Evolutionary conservation across 139 green algal species (phyloP).

Genomic region (Volvox reticuliferus): DNA sequence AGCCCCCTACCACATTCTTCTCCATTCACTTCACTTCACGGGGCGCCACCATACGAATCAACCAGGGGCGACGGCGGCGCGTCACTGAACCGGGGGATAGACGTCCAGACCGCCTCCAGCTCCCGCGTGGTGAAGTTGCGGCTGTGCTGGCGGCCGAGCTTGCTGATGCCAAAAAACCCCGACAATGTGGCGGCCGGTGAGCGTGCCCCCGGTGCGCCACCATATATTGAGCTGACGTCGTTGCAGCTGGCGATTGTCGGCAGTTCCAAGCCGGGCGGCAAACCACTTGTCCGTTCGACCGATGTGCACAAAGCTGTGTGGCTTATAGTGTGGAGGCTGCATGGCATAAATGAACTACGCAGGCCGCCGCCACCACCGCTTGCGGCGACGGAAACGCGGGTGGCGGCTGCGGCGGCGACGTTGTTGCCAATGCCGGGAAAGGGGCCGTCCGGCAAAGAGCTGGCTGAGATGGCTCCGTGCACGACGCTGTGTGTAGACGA

Average conservation of each 20-base stretch:
- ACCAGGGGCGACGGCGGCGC: not conserved
- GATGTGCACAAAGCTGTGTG: not conserved
- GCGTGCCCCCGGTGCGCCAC: not conserved
- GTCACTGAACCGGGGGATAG: slow-evolving; percentile 15
- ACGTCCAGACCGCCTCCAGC: slow-evolving; percentile 20
- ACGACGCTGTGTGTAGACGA: not conserved
- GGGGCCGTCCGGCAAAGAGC: not conserved
- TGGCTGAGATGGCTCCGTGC: not conserved
- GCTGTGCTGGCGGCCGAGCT: not conserved
- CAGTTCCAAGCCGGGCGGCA: not conserved
- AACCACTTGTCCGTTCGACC: not conserved
- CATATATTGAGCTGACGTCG: not conserved
- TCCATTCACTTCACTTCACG: not conserved
- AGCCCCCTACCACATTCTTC: not conserved
- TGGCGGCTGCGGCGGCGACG: not conserved
- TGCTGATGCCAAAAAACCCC: not conserved
- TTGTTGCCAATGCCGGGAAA: not conserved
- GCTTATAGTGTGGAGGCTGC: not conserved
- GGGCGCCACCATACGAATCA: not conserved
- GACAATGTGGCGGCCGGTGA: not conserved
- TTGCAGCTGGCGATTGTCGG: not conserved
- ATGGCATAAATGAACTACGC: not conserved
- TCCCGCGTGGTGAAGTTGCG: slow-evolving; percentile 42
- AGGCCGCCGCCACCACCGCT: not conserved
- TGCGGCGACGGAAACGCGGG: not conserved